phyloP scores from a whole-genome alignment of 371 early-diverging fungal species.

The Entomophthora muscae region DNA sequence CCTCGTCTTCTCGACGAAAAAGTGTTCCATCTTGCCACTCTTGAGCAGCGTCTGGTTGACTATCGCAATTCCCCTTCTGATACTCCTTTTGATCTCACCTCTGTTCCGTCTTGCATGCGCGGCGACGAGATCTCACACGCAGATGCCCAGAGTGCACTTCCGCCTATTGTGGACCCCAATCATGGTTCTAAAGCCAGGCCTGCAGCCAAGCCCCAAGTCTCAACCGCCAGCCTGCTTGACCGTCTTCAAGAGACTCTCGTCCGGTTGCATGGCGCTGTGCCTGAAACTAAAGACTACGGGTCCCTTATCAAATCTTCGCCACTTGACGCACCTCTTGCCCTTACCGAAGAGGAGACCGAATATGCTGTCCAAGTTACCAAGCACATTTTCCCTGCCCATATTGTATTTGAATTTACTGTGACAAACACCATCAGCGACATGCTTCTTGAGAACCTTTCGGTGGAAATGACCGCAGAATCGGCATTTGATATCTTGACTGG shows the following conservation, averaged over 20 bases:
- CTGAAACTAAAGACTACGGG: constrained; percentile 71
- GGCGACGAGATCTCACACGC: constrained; percentile 1
- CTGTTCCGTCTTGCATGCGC: constrained; percentile 36
- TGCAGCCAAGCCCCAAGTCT: constrained; percentile 3
- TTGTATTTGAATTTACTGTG: constrained; percentile 61
- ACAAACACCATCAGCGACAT: constrained; percentile 86
- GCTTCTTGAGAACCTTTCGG: constrained; percentile 74
- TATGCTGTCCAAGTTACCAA: constrained; percentile 82
- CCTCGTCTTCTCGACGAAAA: constrained; percentile 28
- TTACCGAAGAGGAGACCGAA: constrained; percentile 92
- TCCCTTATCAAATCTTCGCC: constrained; percentile 63
- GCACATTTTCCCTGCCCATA: constrained; percentile 74
- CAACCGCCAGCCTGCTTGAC: neutral
- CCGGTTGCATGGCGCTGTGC: constrained; percentile 21
- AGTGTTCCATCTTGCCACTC: constrained; percentile 32
- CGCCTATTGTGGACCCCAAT: constrained; percentile 13
- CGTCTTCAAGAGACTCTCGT: neutral
- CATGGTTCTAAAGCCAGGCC: constrained; percentile 15
- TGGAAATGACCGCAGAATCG: constrained; percentile 55
- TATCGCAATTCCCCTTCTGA: constrained; percentile 50
- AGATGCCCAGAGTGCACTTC: neutral
- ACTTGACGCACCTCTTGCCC: constrained; percentile 36
- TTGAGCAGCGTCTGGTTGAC: constrained; percentile 70
- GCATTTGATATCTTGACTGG: neutral
- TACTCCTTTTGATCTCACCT: constrained; percentile 52